These are phyloP conservation scores for Podaxis sp. DNA, from an alignment of 768 basidiomycete species.

Conservation along the genomic window DNA sequence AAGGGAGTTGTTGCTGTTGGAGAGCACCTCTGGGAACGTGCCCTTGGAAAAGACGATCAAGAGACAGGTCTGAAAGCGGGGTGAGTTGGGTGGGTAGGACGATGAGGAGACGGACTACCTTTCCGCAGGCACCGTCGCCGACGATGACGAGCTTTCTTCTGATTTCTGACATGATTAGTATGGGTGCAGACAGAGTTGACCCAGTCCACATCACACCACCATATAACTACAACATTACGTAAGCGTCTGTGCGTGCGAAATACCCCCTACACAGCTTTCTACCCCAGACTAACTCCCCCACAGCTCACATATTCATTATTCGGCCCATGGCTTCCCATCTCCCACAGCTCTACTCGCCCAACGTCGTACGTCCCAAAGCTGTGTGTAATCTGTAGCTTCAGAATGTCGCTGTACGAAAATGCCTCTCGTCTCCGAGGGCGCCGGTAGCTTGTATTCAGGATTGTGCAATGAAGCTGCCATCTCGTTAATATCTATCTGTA, in stretches of 20 bases:
- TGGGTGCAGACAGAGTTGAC: constrained; percentile 12
- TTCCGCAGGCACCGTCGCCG: constrained; percentile 97
- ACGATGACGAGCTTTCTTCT: constrained; percentile 99
- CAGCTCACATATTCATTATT: constrained; percentile 63
- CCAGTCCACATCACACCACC: constrained; percentile 16
- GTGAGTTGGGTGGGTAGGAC: neutral
- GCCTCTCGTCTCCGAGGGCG: constrained; percentile 32
- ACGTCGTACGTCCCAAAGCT: constrained; percentile 56
- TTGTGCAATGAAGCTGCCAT: constrained; percentile 46
- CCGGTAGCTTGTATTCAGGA: constrained; percentile 49
- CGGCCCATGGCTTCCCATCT: constrained; percentile 67
- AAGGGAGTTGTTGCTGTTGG: neutral
- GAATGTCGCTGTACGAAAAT: constrained; percentile 41
- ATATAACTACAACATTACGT: constrained; percentile 14
- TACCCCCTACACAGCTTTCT: constrained; percentile 1
- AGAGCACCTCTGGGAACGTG: constrained; percentile 87
- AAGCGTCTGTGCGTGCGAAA: constrained; percentile 17
- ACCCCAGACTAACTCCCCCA: constrained; percentile 32
- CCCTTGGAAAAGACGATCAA: constrained; percentile 97
- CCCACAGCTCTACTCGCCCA: constrained; percentile 62
- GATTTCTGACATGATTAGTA: constrained; percentile 84
- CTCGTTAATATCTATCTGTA: neutral
- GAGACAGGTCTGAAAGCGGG: constrained; percentile 68
- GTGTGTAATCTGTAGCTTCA: neutral
- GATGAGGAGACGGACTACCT: constrained; percentile 47